A percentile compares a stretch with the other conserved stretches of the same genome.
phyloP scores from a whole-genome alignment of 768 basidiomycete species.

The Suillus brevipes region DNA sequence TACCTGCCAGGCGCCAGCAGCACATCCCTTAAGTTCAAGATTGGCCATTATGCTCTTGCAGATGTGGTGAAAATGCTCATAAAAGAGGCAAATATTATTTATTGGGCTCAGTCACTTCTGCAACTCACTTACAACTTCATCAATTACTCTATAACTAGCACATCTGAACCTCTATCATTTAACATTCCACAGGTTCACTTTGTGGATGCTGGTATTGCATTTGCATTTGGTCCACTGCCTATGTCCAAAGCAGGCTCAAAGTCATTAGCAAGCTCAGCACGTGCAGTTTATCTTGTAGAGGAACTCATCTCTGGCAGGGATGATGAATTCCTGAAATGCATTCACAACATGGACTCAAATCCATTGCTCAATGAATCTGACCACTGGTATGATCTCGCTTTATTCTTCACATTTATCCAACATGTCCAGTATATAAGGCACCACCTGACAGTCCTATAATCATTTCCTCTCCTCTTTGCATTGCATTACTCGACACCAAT shows the following conservation, averaged over 20 bases:
- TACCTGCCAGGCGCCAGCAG: neutral
- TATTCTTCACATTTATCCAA: too few relatives aligned
- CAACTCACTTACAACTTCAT: conserved; percentile 10
- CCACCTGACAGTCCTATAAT: too few relatives aligned
- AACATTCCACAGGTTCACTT: conserved; percentile 4
- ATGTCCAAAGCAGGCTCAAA: neutral
- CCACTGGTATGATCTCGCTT: too few relatives aligned
- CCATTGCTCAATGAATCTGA: conserved; percentile 5
- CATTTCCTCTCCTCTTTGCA: too few relatives aligned
- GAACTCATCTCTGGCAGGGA: conserved; percentile 9
- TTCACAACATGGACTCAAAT: conserved; percentile 23
- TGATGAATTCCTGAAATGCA: conserved; percentile 25
- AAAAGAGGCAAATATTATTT: conserved; percentile 3
- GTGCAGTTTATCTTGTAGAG: neutral
- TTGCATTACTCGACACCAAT: too few relatives aligned
- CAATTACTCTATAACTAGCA: neutral
- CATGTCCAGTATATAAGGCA: too few relatives aligned
- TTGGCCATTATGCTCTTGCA: neutral
- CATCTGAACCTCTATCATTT: conserved; percentile 2
- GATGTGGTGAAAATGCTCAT: neutral
- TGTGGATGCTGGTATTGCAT: conserved; percentile 2
- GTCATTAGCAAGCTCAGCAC: neutral
- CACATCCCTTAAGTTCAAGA: neutral
- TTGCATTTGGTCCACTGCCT: conserved; percentile 4
- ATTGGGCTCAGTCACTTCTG: conserved; percentile 8